These are phyloP conservation scores for Bombardia bombarda DNA, from an alignment of 495 filamentous ascomycete species.

Conservation along the genomic window DNA sequence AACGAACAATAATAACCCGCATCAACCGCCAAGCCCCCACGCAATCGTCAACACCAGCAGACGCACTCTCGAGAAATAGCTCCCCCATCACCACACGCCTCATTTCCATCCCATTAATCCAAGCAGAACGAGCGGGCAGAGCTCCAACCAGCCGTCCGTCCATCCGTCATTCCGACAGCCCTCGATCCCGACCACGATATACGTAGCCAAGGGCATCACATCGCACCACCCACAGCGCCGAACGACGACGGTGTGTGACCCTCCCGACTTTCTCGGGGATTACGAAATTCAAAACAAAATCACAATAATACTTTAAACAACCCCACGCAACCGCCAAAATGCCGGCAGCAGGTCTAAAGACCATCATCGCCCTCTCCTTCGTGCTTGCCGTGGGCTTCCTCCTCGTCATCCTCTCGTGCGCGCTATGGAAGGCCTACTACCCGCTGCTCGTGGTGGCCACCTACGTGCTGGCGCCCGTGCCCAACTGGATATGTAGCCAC, in stretches of 20 bases:
- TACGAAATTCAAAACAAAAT: background rate
- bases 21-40: background rate
- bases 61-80: too few relatives aligned
- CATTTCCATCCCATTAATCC: too few relatives aligned
- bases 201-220: too few relatives aligned
- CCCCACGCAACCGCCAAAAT: slow-evolving; percentile 41
- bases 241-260: too few relatives aligned
- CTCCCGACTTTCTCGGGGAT: too few relatives aligned
- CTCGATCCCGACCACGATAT: too few relatives aligned
- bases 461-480: slow-evolving; percentile 86
- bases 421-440: slow-evolving; percentile 87
- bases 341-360: slow-evolving; percentile 83
- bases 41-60: background rate
- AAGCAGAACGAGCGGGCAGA: too few relatives aligned
- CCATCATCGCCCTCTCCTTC: slow-evolving; percentile 97
- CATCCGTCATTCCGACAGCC: too few relatives aligned
- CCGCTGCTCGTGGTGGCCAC: slow-evolving; percentile 91
- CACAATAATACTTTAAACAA: background rate
- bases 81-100: too few relatives aligned
- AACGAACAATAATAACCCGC: background rate
- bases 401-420: slow-evolving; percentile 95
- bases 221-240: too few relatives aligned
- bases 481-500: slow-evolving; percentile 88
- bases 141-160: too few relatives aligned
- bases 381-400: slow-evolving; percentile 98